These are phyloP conservation scores for Dentiscutata heterogama DNA, from an alignment of 371 early-diverging fungal species.

Conservation along the genomic window DNA sequence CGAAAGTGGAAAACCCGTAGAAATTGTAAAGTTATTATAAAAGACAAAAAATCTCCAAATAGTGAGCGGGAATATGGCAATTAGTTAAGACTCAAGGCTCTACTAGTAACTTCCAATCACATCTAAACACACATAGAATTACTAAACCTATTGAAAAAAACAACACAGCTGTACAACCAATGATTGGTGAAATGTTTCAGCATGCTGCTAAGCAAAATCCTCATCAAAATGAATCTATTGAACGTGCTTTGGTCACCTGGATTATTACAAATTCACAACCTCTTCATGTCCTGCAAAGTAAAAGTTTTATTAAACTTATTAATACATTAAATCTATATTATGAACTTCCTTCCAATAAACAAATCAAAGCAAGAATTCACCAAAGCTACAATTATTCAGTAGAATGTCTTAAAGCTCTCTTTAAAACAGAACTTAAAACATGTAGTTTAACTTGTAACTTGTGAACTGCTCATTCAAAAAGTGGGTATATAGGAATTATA, in stretches of 20 bases:
- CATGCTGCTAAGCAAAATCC: neutral
- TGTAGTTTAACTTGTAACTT: neutral
- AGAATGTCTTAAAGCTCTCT: neutral
- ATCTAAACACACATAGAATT: neutral
- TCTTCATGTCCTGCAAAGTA: neutral
- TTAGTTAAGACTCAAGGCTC: constrained; percentile 6
- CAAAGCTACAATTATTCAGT: neutral
- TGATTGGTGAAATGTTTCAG: neutral
- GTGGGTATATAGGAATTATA: neutral
- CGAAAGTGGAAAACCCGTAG: no score
- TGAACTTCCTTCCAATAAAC: neutral
- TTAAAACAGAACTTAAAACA: neutral
- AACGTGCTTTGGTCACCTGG: neutral
- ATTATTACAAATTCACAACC: neutral
- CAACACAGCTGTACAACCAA: no score
- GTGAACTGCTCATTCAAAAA: neutral
- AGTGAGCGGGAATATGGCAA: neutral
- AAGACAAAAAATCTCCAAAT: no score
- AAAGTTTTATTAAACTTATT: neutral
- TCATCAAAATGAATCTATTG: neutral
- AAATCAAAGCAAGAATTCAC: neutral
- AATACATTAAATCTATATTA: neutral
- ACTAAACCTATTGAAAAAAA: neutral
- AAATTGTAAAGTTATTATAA: no score
- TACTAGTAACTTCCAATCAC: neutral